These are phyloP conservation scores for Russula emetica DNA, from an alignment of 768 basidiomycete species.

Conservation along the genomic window DNA sequence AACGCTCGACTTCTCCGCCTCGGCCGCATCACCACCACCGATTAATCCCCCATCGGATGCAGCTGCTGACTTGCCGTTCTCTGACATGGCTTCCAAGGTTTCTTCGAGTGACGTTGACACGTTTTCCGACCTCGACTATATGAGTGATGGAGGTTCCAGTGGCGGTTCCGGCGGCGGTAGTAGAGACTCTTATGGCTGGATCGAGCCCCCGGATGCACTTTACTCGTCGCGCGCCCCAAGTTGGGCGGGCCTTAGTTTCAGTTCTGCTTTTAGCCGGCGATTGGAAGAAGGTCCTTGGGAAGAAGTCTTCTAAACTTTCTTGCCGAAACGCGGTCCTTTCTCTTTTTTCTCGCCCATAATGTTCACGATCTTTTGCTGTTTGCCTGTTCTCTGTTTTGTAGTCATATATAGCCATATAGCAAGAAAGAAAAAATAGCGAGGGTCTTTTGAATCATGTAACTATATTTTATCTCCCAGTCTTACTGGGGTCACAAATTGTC, in stretches of 20 bases:
- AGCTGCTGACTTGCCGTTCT: constrained; percentile 14
- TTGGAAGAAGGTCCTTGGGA: constrained; percentile 30
- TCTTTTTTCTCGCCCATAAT: background rate
- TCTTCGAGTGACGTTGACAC: constrained; percentile 9
- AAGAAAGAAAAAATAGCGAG: background rate
- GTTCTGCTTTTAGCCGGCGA: constrained; percentile 37
- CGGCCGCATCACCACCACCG: constrained; percentile 35
- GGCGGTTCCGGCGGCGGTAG: constrained; percentile 25
- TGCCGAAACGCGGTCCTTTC: background rate
- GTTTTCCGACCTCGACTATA: constrained; percentile 11
- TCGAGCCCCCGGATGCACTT: constrained; percentile 22
- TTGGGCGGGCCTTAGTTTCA: constrained; percentile 40
- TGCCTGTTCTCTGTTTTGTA: background rate
- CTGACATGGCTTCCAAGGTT: constrained; percentile 10
- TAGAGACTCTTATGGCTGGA: constrained; percentile 26
- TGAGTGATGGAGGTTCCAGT: constrained; percentile 11
- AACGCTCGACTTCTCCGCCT: constrained; percentile 65
- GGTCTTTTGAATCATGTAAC: background rate
- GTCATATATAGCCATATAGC: background rate
- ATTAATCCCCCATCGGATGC: constrained; percentile 20
- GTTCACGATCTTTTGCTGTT: background rate
- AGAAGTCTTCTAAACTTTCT: constrained; percentile 28
- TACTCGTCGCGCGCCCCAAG: constrained; percentile 11
- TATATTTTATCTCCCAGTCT: background rate
- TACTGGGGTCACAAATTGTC: background rate